phyloP scores from a whole-genome alignment of 441 rosid genomes.

The Francoa sonchifolia region DNA sequence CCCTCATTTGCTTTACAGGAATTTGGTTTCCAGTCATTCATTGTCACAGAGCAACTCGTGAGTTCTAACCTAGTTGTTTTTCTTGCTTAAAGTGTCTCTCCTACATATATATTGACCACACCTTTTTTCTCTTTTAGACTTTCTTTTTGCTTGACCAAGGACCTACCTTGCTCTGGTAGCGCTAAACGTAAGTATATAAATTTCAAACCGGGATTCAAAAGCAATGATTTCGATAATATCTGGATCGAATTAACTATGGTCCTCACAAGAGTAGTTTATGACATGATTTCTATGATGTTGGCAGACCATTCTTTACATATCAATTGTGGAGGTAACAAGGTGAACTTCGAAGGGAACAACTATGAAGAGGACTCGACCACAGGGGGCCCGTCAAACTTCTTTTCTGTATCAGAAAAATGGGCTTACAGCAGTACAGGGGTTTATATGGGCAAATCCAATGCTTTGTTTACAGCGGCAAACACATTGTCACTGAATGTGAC shows the following conservation, averaged over 20 bases:
- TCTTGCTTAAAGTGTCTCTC: background rate
- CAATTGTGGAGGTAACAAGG: conserved; percentile 52
- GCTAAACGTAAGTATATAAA: conserved; percentile 30
- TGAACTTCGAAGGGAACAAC: conserved; percentile 8
- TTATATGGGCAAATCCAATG: conserved; percentile 5
- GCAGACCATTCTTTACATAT: conserved; percentile 62
- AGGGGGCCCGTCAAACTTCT: conserved; percentile 29
- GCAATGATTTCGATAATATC: too few species aligned
- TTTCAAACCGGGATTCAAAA: too few species aligned
- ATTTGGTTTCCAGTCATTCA: conserved; percentile 45
- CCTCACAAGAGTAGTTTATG: background rate
- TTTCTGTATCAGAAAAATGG: conserved; percentile 29
- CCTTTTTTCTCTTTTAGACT: conserved; percentile 22
- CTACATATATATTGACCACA: conserved; percentile 5
- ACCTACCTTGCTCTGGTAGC: conserved; percentile 37
- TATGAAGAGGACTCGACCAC: conserved; percentile 34
- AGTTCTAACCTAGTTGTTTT: conserved; percentile 17
- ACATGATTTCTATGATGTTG: background rate
- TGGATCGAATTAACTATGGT: background rate
- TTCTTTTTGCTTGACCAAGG: conserved; percentile 57
- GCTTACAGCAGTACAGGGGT: conserved; percentile 62
- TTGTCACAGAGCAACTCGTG: conserved; percentile 34
- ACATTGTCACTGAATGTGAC: conserved; percentile 15
- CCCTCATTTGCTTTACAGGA: conserved; percentile 28
- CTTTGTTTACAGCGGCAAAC: conserved; percentile 16